Evolutionary conservation across 495 filamentous ascomycete species (phyloP).

Genomic region (Chaetomium fimeti): DNA sequence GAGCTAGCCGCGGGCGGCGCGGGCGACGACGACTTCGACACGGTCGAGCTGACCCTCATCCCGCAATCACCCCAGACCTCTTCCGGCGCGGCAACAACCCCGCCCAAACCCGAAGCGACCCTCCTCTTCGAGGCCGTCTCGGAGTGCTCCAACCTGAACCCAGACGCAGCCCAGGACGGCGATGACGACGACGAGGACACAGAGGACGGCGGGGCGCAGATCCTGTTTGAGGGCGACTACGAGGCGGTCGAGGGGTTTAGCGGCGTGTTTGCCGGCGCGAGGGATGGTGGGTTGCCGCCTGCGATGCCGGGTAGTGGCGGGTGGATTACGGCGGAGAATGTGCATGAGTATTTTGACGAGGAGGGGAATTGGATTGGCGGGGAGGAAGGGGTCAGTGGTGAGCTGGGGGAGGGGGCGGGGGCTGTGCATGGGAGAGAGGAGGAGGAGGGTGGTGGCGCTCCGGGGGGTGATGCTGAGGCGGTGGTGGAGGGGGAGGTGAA

Average conservation of each 20-base stretch:
- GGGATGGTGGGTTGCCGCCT: slow-evolving; percentile 62
- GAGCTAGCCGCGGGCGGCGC: slow-evolving; percentile 56
- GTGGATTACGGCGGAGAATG: slow-evolving; percentile 97
- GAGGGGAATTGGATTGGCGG: slow-evolving; percentile 57
- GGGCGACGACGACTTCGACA: slow-evolving; percentile 66
- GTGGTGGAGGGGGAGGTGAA: slow-evolving; percentile 41
- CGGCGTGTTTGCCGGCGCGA: slow-evolving; percentile 44
- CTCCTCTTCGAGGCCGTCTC: slow-evolving; percentile 78
- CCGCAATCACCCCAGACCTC: slow-evolving; percentile 39
- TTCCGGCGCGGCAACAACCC: slow-evolving; percentile 8
- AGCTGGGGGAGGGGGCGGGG: slow-evolving; percentile 47
- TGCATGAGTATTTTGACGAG: slow-evolving; percentile 66
- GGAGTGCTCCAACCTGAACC: slow-evolving; percentile 84
- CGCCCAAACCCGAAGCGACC: slow-evolving; percentile 38
- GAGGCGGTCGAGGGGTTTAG: slow-evolving; percentile 49
- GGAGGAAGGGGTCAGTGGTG: slow-evolving; percentile 36
- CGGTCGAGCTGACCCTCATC: slow-evolving; percentile 72
- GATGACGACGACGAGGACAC: slow-evolving; percentile 55
- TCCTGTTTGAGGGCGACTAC: slow-evolving; percentile 57
- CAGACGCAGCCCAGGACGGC: slow-evolving; percentile 59
- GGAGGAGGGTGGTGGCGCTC: slow-evolving; percentile 32
- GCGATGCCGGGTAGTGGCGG: slow-evolving; percentile 81
- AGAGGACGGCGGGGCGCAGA: slow-evolving; percentile 51
- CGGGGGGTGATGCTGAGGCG: slow-evolving; percentile 32
- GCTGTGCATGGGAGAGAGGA: slow-evolving; percentile 44